Conservation (phyloP, 192 early-diverging fungal species). For the Coemansia sp. region DNA sequence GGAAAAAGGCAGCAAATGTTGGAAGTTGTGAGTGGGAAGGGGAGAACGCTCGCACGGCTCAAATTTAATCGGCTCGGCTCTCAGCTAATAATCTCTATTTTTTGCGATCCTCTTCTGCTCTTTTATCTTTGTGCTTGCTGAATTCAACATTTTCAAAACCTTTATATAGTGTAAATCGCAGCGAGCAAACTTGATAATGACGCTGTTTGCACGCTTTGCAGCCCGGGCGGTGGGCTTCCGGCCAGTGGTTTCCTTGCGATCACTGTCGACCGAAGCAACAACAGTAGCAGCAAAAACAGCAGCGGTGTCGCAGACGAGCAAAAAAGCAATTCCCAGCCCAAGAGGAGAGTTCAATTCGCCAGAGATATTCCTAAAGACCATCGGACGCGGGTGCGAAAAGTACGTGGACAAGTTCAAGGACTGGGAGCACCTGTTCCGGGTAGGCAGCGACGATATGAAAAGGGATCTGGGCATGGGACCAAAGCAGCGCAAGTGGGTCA, state of each 20-base stretch:
- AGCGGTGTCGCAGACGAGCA: not conserved
- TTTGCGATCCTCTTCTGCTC: too few relatives aligned
- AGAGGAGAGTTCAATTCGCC: conserved; percentile 30
- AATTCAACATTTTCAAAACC: not conserved
- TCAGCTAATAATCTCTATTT: not conserved
- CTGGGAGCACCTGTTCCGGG: conserved; percentile 67
- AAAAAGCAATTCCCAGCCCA: not conserved
- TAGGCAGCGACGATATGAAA: conserved; percentile 57
- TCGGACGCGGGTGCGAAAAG: conserved; percentile 57
- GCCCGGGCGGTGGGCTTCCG: not conserved
- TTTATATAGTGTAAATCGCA: not conserved
- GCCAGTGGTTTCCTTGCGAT: conserved; percentile 12
- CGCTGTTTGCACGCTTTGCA: conserved; percentile 21
- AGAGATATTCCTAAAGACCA: conserved; percentile 41
- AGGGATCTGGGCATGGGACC: conserved; percentile 56
- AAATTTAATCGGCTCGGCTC: too few relatives aligned
- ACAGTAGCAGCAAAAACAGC: conserved; percentile 1
- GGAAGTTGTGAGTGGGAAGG: too few relatives aligned
- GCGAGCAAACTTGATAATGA: conserved; percentile 15
- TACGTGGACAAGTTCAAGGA: conserved; percentile 45
- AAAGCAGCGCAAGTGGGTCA: conserved; percentile 65
- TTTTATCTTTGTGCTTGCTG: not conserved
- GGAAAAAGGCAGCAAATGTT: too few relatives aligned
- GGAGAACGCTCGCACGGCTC: too few relatives aligned
- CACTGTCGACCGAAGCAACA: conserved; percentile 21